Evolutionary conservation across 2,329 filamentous ascomycete genomes (phyloP), one percentile per base, ranked within the genome.

Genomic region (Knufia petricola): DNA sequence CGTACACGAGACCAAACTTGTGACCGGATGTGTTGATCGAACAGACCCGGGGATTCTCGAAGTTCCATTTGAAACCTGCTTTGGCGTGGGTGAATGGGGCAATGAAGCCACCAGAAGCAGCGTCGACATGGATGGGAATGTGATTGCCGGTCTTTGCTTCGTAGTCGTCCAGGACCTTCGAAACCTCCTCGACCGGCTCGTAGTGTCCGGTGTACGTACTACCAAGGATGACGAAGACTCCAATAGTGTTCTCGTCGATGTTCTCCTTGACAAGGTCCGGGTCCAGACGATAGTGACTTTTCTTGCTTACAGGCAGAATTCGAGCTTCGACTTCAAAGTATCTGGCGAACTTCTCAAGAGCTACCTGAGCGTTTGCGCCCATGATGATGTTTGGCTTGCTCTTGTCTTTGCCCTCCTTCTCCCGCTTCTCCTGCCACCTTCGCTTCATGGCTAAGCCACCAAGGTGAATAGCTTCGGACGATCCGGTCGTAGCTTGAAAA

Each of bases 141-240:
- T 81, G 75, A 28, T 74, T 59, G 0, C 81, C 81, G 1, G 77
- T 82, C 59, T 78, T 67, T 48, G 73, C 68, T 61, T 85, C 71
- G 43, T 74, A 81, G 37, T 77, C 70, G 53, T 85, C 79, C 1
- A 87, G 67, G 10, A 85, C 74, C 15, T 79, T 72, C 17, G 76
- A 78, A 17, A 87, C 75, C 58, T 81, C 77, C 60, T 84, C 77
- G 0, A 86, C 81, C 0, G 82, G 81, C 63, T 86, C 82, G 53
- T 81, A 86, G 59, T 86, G 81, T 13, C 83, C 82, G 0, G 83
- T 87, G 56, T 86, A 87, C 0, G 83, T 87, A 44, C 75, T 81
- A 2, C 83, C 82, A 3, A 87, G 59, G 46, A 86, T 86, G 0
- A 83, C 79, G 58, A 84, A 86, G 0, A 87, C 69, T n/a, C 83